Base-by-base conservation (phyloP, 2,329 filamentous ascomycete genomes). In the Penicillium paneum region DNA sequence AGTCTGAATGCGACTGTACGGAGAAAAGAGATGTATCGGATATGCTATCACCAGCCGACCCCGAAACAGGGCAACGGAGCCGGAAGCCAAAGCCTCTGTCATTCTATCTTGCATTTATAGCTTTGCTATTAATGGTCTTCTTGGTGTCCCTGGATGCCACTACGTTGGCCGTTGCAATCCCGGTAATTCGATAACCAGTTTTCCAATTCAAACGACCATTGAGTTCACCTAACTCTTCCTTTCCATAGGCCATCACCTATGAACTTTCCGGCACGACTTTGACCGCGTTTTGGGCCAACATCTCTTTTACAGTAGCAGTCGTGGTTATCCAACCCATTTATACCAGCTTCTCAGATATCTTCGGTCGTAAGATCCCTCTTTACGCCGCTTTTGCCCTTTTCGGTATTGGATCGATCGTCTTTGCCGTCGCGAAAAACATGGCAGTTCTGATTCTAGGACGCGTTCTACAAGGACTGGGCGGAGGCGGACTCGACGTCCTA, bases 381-480 rank as follows among this genome's bases (percentile, higher is more conserved):
- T 31, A 45, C 35, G 45, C 31, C 15, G 34, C 54, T 17, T 36
- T 56, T 12, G 40, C 21, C 3, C 46, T 56, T 2, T 56, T 56
- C n/a, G 50, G 47, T 41, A 52, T 56, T 19, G 54, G 49, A 19
- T 53, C 49, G 24, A 44, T 56, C 5, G 54, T 54, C 11, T 43
- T 41, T 15, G 46, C 49, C 3, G 42, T 56, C 35, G 49, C 54
- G 13, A 21, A 52, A n/a, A 46, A 29, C 15, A 52, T 54, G 26
- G n/a, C 29, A 17, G 32, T 51, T 11, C 39, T 58, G 13, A 48
- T 58, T 29, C 36, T 54, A 3, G 56, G 56, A 12, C 44, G 56
- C 15, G 44, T 55, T 1, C 21, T 52, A 3, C 52, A 58, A 42
- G 56, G 56, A 31, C 29, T 58, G 2, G 56, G 56, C 17, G 56